Conservation (phyloP, 2,329 filamentous ascomycete species). For the Hymenoscyphus scutula region DNA sequence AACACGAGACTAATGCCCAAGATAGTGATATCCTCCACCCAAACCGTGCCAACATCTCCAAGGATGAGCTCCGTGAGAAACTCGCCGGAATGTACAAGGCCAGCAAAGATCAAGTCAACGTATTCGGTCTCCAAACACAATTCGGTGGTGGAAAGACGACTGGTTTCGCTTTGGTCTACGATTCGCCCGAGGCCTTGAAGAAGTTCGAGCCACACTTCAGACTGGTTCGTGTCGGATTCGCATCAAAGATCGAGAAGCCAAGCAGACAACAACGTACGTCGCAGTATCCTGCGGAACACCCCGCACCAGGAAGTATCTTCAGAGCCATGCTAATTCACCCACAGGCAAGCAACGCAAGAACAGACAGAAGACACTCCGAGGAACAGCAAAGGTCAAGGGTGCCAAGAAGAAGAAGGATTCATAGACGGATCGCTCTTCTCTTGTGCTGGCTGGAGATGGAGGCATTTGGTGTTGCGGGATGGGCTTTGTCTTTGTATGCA, state of each 20-base stretch:
- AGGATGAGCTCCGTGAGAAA: conserved; percentile 96
- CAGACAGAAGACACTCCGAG: conserved; percentile 96
- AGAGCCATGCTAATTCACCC: conserved; percentile 28
- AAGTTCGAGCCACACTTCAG: conserved; percentile 99
- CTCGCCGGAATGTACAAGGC: conserved; percentile 96
- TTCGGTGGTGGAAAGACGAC: conserved; percentile 99
- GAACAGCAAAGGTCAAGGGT: conserved; percentile 98
- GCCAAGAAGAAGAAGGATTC: conserved; percentile 92
- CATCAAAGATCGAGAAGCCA: conserved; percentile 93
- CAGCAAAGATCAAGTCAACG: conserved; percentile 93
- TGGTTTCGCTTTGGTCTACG: conserved; percentile 98
- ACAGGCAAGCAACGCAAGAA: conserved; percentile 99
- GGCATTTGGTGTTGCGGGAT: conserved; percentile 34
- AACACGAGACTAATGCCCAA: conserved; percentile 21
- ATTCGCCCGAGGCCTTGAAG: conserved; percentile 97
- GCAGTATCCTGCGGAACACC: conserved; percentile 15
- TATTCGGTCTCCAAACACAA: conserved; percentile 98
- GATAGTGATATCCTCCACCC: conserved; percentile 98
- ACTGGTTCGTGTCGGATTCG: conserved; percentile 88
- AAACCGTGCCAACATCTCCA: conserved; percentile 96
- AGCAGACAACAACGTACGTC: conserved; percentile 98
- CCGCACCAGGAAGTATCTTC: conserved; percentile 2
- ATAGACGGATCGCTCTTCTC: conserved; percentile 51
- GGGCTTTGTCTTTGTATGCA: conserved; percentile 33
- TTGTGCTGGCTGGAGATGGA: conserved; percentile 28